Conservation (phyloP, 345 rosid genomes). For the Lepidium aucheri region DNA sequence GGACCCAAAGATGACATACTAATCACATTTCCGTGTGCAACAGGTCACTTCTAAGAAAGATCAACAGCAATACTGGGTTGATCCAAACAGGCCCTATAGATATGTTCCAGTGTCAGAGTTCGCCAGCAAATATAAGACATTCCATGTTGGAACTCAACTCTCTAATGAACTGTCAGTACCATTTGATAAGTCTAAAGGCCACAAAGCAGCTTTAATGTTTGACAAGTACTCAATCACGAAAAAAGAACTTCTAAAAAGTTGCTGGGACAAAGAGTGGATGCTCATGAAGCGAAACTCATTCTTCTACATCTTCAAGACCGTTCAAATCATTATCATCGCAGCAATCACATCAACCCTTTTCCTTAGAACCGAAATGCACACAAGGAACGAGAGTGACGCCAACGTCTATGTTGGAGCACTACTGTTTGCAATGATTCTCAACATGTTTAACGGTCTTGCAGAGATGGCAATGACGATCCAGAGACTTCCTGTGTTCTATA, state of each 20-base stretch:
- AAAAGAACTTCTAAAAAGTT: conserved; percentile 52
- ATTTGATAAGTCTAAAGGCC: conserved; percentile 44
- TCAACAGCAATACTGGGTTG: conserved; percentile 73
- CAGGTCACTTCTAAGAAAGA: conserved; percentile 81
- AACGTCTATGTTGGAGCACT: conserved; percentile 19
- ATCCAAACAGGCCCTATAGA: conserved; percentile 42
- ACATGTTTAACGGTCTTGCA: conserved; percentile 31
- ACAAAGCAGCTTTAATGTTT: conserved; percentile 58
- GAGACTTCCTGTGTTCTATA: conserved; percentile 32
- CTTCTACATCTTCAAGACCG: conserved; percentile 49
- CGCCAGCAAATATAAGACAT: conserved; percentile 41
- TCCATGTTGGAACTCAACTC: conserved; percentile 49
- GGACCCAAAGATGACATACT: not conserved
- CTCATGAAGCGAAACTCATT: conserved; percentile 55
- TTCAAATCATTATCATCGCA: conserved; percentile 54
- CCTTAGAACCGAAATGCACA: conserved; percentile 25
- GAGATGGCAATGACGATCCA: conserved; percentile 30
- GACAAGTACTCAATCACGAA: conserved; percentile 42
- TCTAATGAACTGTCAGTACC: conserved; percentile 46
- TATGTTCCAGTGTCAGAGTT: conserved; percentile 53
- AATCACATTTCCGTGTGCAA: conserved; percentile 1
- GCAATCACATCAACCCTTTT: conserved; percentile 26
- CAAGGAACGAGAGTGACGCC: conserved; percentile 24
- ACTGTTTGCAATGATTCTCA: conserved; percentile 22
- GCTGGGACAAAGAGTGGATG: conserved; percentile 73